These are phyloP conservation scores for Tribonema minus DNA, from an alignment of 108 stramenopile species.

Conservation along the genomic window DNA sequence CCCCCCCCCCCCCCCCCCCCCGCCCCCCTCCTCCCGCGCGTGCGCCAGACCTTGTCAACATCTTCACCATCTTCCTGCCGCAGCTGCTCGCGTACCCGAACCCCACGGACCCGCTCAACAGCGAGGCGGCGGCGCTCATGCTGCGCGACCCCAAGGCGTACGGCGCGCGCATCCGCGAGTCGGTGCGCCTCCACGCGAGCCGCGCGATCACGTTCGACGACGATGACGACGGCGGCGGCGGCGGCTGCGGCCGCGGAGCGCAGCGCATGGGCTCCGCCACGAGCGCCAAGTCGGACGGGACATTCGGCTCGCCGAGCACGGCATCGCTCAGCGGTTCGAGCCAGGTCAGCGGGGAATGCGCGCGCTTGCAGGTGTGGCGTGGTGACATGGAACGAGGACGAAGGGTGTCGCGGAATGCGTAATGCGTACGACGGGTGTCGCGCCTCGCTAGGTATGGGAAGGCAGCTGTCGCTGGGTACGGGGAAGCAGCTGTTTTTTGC, in stretches of 20 bases:
- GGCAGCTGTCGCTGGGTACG: no score
- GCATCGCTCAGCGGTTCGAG: background rate
- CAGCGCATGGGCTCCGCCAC: background rate
- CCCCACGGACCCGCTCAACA: constrained; percentile 56
- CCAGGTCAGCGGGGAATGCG: background rate
- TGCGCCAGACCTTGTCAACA: constrained; percentile 52
- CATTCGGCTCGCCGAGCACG: background rate
- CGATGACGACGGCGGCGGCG: background rate
- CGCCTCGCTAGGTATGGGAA: no score
- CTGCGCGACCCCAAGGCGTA: constrained; percentile 50
- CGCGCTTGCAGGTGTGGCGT: no score
- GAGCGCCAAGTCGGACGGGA: background rate
- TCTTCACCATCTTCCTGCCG: constrained; percentile 55
- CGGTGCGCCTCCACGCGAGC: constrained; percentile 25
- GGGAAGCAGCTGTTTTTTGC: no score
- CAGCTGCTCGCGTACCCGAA: constrained; percentile 59
- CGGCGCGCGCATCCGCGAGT: constrained; percentile 17
- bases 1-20: background rate
- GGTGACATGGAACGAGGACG: no score
- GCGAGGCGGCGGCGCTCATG: constrained; percentile 53
- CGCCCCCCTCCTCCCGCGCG: background rate
- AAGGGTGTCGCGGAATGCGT: no score
- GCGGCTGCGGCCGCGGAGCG: background rate
- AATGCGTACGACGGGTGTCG: no score
- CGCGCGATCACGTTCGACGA: constrained; percentile 11